Base-by-base conservation (phyloP, 495 filamentous ascomycete species). In the Evansstolkia leycettana region DNA sequence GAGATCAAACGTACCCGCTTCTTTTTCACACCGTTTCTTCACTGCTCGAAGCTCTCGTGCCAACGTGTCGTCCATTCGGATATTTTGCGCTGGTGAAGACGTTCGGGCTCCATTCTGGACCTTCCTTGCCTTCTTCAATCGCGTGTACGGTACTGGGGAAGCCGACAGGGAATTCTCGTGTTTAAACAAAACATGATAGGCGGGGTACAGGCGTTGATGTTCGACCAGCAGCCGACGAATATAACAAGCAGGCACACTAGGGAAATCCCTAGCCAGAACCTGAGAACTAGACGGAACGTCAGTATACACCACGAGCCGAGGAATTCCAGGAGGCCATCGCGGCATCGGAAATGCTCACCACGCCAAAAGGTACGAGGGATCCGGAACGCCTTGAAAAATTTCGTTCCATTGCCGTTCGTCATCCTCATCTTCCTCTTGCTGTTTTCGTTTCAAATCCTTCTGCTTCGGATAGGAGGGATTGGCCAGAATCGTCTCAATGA, bases 381-480 rank as follows among this genome's bases (percentile, higher is more conserved):
- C n/a, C n/a, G n/a, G n/a, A n/a, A 28, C 15, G 25, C 16, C 17
- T 33, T 40, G 34, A 36, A 39, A 41, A 36, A 33, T 36, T 33
- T 13, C n/a, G 36, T 43, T 37, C 36, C 16, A 42, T 46, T 51
- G 52, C 57, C 62, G 64, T 43, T 50, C 53, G 32, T 46, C 42
- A 17, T 50, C 49, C 28, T 43, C 48, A 25, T 56, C 55, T 25
- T 61, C 53, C 33, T 62, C 55, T 41, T 33, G 46, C 52, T 38
- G 57, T 49, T 33, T 64, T 67, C 29, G 58, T 46, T 38, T 67
- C 66, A n/a, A 51, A 42, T 18, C 54, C 52, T 60, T 52, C 37
- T 67, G 67, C 18, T 62, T 71, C n/a, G 70, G 70, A 46, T 72
- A 74, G 7, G 42, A 42, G 1, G 38, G 33, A 8, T 57, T 45